Evolutionary conservation across 768 basidiomycete genomes (phyloP).

Genomic region (Strobilomyces confusus): DNA sequence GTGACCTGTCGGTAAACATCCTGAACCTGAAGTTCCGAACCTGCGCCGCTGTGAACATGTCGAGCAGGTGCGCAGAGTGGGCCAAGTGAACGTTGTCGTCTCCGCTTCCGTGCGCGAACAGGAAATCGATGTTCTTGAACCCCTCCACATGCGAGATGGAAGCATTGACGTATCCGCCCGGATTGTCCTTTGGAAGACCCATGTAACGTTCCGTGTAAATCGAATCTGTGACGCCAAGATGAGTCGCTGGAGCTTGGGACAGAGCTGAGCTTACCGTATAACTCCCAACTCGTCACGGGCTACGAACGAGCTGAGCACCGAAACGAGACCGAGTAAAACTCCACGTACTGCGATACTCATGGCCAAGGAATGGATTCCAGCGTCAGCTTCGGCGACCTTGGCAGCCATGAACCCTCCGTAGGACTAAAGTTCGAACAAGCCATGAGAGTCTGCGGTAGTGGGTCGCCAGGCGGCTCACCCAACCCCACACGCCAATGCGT

Average conservation of each 20-base stretch:
- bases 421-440: slow-evolving; percentile 47
- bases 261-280: slow-evolving; percentile 55
- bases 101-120: slow-evolving; percentile 69
- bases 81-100: slow-evolving; percentile 97
- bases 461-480: slow-evolving; percentile 57
- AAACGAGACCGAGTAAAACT: not conserved
- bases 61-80: slow-evolving; percentile 86
- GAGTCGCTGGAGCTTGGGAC: not conserved
- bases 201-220: slow-evolving; percentile 99
- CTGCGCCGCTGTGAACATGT: slow-evolving; percentile 81
- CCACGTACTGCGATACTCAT: slow-evolving; percentile 82
- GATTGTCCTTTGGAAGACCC: slow-evolving; percentile 76
- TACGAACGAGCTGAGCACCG: slow-evolving; percentile 27
- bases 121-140: slow-evolving; percentile 55
- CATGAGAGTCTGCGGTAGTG: not conserved
- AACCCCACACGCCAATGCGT: slow-evolving; percentile 95
- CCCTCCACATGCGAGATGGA: slow-evolving; percentile 86
- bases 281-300: slow-evolving; percentile 85
- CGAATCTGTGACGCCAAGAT: slow-evolving; percentile 54
- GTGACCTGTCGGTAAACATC: slow-evolving; percentile 71
- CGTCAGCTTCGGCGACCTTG: slow-evolving; percentile 88
- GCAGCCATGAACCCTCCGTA: slow-evolving; percentile 96
- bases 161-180: slow-evolving; percentile 83
- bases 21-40: slow-evolving; percentile 47
- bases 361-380: slow-evolving; percentile 83